phyloP scores from a whole-genome alignment of 192 early-diverging fungal genomes.

The Gigaspora rosea region DNA sequence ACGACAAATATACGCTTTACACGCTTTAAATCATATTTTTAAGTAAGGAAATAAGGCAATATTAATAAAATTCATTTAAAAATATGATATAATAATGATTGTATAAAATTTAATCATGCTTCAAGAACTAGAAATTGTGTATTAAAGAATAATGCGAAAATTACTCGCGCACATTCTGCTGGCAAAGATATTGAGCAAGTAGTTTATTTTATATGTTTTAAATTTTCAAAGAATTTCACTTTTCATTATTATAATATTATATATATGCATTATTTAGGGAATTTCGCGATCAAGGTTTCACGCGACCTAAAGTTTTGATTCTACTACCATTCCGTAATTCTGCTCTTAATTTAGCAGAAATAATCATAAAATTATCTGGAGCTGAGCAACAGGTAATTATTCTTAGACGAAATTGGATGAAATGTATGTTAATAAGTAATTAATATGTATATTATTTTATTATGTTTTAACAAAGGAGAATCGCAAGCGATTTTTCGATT shows the following conservation, averaged over 20 bases:
- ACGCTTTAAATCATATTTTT: conserved; percentile 89
- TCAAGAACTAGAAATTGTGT: conserved; percentile 66
- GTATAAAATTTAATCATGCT: background rate
- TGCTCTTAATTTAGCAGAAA: conserved; percentile 77
- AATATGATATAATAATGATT: background rate
- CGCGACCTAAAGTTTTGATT: conserved; percentile 89
- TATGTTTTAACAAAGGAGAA: conserved; percentile 57
- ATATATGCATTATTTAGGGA: conserved; percentile 52
- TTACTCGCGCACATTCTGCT: conserved; percentile 62
- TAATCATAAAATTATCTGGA: conserved; percentile 74
- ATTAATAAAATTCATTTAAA: background rate
- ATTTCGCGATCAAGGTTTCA: conserved; percentile 93
- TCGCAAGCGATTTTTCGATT: conserved; percentile 81
- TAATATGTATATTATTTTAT: background rate
- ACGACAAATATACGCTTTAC: conserved; percentile 72
- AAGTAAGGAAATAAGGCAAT: conserved; percentile 50
- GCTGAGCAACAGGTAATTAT: conserved; percentile 69
- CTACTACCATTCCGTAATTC: conserved; percentile 84
- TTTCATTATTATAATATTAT: no score
- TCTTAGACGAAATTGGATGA: background rate
- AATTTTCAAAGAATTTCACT: conserved; percentile 29
- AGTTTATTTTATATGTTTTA: background rate
- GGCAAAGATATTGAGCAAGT: conserved; percentile 53
- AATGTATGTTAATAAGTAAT: background rate
- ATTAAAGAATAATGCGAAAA: conserved; percentile 77